Base-by-base conservation (phyloP, 2,329 filamentous ascomycete genomes). In the Microthyrium microscopicum region DNA sequence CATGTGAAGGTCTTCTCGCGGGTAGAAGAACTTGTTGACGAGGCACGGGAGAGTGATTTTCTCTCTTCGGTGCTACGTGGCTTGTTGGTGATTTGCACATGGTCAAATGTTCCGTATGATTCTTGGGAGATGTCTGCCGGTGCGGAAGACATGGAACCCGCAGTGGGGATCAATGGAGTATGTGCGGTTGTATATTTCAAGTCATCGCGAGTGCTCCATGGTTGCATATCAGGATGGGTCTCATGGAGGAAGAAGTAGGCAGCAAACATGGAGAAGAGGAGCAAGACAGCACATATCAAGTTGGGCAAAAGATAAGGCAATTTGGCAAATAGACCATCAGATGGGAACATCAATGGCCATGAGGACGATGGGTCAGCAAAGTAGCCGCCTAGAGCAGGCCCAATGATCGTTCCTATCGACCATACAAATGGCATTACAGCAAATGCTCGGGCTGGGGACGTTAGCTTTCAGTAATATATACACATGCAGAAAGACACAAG, bases 351-450 rank as follows among this genome's bases (percentile, higher is more conserved):
- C 18, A 63, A 57, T 15, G 87, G 84, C 53, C 79, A 92, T 15
- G 73, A 73, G 22, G 70, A 60, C 40, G 74, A 68, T 18, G 87
- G 85, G 42, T 82, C 74, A 38, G 84, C 79, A 51, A 93, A 83
- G 35, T 77, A 71, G 21, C 87, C 87, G 38, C 87, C 87, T 42
- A 94, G 83, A 5, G 78, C 80, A 40, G 85, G 37, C 6, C 11
- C 51, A 34, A 92, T 66, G 41, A 93, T 92, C 7, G 82, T 91
- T 17, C 85, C 85, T 33, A 93, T 75, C 29, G 70, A 77, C 84
- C 85, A 94, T 5, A 93, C 78, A 48, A 93, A 93, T 1, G 85
- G 85, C 82, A 94, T 92, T 28, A 93, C 71, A 3, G 83, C 74
- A 52, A 85, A 93, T 19, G 85, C 85, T 40, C 77, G 73, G 38